Conservation (phyloP, 805 yeast species). For the Ogataea philodendri region DNA sequence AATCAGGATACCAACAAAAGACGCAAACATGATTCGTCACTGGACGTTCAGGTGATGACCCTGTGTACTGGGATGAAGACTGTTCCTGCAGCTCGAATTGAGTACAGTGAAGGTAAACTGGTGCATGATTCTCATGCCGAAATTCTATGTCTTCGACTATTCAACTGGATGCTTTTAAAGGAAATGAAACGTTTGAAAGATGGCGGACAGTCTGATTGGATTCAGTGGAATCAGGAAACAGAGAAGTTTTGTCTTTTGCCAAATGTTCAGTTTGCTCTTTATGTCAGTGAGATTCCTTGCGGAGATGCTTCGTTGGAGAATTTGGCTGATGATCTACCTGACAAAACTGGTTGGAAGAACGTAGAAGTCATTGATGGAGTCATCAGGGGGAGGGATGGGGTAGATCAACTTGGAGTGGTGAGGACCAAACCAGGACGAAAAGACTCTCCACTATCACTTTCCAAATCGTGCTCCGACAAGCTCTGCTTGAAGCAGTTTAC, state of each 20-base stretch:
- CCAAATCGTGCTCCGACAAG: slow-evolving; percentile 91
- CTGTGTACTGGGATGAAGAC: slow-evolving; percentile 85
- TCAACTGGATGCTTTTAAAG: slow-evolving; percentile 58
- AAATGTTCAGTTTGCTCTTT: slow-evolving; percentile 51
- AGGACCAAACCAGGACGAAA: slow-evolving; percentile 91
- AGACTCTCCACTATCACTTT: slow-evolving; percentile 68
- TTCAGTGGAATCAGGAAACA: slow-evolving; percentile 14
- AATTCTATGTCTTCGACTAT: slow-evolving; percentile 64
- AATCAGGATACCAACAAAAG: slow-evolving; percentile 9
- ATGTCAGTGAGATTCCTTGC: slow-evolving; percentile 79
- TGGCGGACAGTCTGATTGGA: slow-evolving; percentile 14
- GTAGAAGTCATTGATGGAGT: slow-evolving; percentile 13
- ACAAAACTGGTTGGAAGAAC: slow-evolving; percentile 19
- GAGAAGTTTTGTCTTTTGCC: slow-evolving; percentile 21
- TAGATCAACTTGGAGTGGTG: slow-evolving; percentile 56
- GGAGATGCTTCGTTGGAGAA: slow-evolving; percentile 79
- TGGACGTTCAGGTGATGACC: slow-evolving; percentile 39
- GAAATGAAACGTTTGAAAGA: slow-evolving; percentile 37
- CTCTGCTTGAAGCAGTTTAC: slow-evolving; percentile 59
- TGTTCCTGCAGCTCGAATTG: slow-evolving; percentile 51
- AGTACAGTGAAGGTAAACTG: slow-evolving; percentile 47
- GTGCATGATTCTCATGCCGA: slow-evolving; percentile 94
- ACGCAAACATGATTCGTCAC: slow-evolving; percentile 6
- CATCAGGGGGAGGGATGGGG: slow-evolving; percentile 65
- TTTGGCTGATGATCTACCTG: slow-evolving; percentile 25